phyloP scores from a whole-genome alignment of 805 yeast species.

The Wickerhamomyces xylosicus region DNA sequence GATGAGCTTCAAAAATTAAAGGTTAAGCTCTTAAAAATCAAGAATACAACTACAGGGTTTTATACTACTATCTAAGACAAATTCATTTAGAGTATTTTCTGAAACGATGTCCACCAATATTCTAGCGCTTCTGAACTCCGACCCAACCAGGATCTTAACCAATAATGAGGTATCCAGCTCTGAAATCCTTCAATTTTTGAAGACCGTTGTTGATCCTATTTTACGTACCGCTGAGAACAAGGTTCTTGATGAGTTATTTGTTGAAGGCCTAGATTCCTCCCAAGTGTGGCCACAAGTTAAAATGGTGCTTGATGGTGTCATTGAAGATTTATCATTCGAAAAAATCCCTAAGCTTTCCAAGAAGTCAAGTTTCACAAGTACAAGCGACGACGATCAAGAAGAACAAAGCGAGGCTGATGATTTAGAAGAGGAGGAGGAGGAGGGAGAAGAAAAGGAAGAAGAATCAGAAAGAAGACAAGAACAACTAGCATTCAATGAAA shows the following conservation, averaged over 20 bases:
- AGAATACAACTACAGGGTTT: not conserved
- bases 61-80: no score
- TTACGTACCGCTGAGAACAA: conserved; percentile 22
- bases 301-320: conserved; percentile 70
- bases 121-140: conserved; percentile 2
- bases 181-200: conserved; percentile 11
- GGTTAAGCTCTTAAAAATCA: no score
- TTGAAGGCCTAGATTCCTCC: conserved; percentile 80
- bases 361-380: conserved; percentile 11
- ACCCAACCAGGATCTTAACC: conserved; percentile 6
- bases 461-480: conserved; percentile 16
- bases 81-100: no score
- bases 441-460: conserved; percentile 16
- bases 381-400: conserved; percentile 14
- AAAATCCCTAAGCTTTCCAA: conserved; percentile 41
- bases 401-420: conserved; percentile 11
- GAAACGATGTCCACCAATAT: no score
- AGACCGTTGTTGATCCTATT: conserved; percentile 18
- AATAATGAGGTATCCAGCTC: conserved; percentile 3
- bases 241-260: conserved; percentile 69
- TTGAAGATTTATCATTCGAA: conserved; percentile 48
- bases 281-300: conserved; percentile 94
- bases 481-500: conserved; percentile 8
- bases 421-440: conserved; percentile 12
- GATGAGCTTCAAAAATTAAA: not conserved